These are phyloP conservation scores for Thelonectria olida DNA, from an alignment of 2,329 filamentous ascomycete genomes.

Conservation along the genomic window DNA sequence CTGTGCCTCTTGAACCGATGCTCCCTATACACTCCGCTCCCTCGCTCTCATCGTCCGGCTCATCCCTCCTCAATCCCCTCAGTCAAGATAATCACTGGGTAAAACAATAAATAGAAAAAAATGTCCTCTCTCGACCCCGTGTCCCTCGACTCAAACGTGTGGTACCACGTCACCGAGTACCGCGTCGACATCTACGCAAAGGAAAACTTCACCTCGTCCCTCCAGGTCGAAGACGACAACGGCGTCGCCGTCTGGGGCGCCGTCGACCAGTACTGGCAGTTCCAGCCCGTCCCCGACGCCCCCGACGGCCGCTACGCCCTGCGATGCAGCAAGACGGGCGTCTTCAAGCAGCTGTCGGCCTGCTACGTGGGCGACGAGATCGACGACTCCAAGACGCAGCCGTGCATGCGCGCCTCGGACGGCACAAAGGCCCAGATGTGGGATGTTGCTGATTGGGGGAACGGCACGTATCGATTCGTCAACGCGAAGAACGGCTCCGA, in stretches of 20 bases:
- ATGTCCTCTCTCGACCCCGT: conserved; percentile 30
- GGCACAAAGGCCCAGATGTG: conserved; percentile 44
- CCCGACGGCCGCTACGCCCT: conserved; percentile 43
- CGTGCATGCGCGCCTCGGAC: conserved; percentile 40
- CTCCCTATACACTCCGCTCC: too few species aligned
- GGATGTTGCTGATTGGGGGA: conserved; percentile 44
- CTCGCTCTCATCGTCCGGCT: too few species aligned
- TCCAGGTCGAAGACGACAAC: conserved; percentile 29
- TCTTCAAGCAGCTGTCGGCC: conserved; percentile 42
- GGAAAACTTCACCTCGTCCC: conserved; percentile 29
- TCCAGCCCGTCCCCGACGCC: conserved; percentile 39
- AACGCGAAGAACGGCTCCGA: conserved; percentile 45
- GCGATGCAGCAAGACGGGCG: conserved; percentile 40
- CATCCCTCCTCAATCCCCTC: background rate
- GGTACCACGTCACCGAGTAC: conserved; percentile 47
- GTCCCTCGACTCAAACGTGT: conserved; percentile 46
- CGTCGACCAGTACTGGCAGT: conserved; percentile 37
- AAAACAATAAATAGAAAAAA: too few species aligned
- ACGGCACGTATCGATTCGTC: conserved; percentile 41
- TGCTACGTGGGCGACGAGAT: conserved; percentile 40
- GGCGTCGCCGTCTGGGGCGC: conserved; percentile 35
- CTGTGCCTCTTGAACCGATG: too few species aligned
- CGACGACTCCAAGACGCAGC: conserved; percentile 38
- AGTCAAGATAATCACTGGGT: background rate
- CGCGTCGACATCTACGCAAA: conserved; percentile 44